phyloP scores from a whole-genome alignment of 345 rosid species.

The Angophora floribunda region DNA sequence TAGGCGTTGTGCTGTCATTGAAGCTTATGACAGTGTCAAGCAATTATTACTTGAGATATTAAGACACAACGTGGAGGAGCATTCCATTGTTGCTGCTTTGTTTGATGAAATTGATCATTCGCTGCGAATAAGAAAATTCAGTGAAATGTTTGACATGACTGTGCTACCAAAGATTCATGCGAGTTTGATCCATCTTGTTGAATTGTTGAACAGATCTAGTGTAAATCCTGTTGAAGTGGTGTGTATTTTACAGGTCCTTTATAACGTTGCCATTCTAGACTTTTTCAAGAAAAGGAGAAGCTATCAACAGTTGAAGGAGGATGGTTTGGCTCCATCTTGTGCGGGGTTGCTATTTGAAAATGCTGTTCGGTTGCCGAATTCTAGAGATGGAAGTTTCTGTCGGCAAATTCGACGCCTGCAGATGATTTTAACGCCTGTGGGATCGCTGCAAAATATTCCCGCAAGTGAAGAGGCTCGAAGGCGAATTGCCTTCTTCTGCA shows the following conservation, averaged over 20 bases:
- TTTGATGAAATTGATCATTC: conserved; percentile 66
- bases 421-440: conserved; percentile 69
- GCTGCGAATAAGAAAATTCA: conserved; percentile 50
- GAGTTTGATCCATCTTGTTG: conserved; percentile 54
- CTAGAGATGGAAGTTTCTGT: conserved; percentile 48
- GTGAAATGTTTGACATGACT: conserved; percentile 65
- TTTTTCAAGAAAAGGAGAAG: conserved; percentile 57
- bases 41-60: conserved; percentile 55
- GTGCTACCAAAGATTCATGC: conserved; percentile 54
- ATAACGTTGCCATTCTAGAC: conserved; percentile 65
- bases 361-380: conserved; percentile 61
- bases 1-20: conserved; percentile 82
- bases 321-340: conserved; percentile 44
- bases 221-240: conserved; percentile 50
- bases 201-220: conserved; percentile 36
- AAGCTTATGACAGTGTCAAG: conserved; percentile 78
- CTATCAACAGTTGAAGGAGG: conserved; percentile 41
- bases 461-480: conserved; percentile 84
- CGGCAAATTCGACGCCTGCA: conserved; percentile 71
- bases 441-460: conserved; percentile 68
- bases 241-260: conserved; percentile 66
- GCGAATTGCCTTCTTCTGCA: conserved; percentile 87
- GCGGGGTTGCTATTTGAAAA: conserved; percentile 50
- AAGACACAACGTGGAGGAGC: conserved; percentile 61
- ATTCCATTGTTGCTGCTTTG: conserved; percentile 42